Conservation (phyloP, 2,329 filamentous ascomycete species). For the Cercospora citrullina region DNA sequence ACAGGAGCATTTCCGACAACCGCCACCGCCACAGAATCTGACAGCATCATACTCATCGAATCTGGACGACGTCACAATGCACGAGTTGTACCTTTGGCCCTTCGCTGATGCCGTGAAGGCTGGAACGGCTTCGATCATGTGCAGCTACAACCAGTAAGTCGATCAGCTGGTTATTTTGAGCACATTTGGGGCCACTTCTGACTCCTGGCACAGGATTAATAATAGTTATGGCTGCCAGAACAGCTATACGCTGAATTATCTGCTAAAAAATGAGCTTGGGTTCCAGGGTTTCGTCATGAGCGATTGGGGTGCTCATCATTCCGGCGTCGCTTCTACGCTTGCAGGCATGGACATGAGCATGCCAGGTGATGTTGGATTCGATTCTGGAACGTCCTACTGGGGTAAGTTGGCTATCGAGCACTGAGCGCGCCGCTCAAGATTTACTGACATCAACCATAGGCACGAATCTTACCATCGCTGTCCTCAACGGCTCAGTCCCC, state of each 20-base stretch:
- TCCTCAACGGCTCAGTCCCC: conserved; percentile 37
- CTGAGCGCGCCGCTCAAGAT: too few species aligned
- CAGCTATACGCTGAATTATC: conserved; percentile 58
- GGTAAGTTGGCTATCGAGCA: background rate
- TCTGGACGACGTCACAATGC: conserved; percentile 62
- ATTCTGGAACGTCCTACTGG: conserved; percentile 30
- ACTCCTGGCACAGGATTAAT: conserved; percentile 40
- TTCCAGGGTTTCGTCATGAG: conserved; percentile 46
- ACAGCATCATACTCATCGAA: conserved; percentile 51
- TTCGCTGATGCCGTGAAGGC: conserved; percentile 54
- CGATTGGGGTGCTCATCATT: conserved; percentile 71
- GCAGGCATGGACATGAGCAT: conserved; percentile 73
- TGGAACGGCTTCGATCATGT: conserved; percentile 55
- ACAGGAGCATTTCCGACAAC: conserved; percentile 62
- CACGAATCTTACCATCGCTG: conserved; percentile 33
- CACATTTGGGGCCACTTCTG: background rate
- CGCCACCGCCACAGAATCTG: conserved; percentile 7
- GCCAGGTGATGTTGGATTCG: conserved; percentile 68
- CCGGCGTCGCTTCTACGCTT: conserved; percentile 64
- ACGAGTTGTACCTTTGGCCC: conserved; percentile 43
- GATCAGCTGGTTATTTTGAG: background rate
- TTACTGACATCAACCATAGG: background rate
- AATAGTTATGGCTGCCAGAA: conserved; percentile 63
- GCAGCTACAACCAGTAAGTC: conserved; percentile 53
- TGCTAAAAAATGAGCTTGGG: conserved; percentile 63